Percentiles rank a stretch among this genome's conserved stretches.
phyloP scores from a whole-genome alignment of 176 grass and related monocot genomes.

The Tillandsia fasciculata region DNA sequence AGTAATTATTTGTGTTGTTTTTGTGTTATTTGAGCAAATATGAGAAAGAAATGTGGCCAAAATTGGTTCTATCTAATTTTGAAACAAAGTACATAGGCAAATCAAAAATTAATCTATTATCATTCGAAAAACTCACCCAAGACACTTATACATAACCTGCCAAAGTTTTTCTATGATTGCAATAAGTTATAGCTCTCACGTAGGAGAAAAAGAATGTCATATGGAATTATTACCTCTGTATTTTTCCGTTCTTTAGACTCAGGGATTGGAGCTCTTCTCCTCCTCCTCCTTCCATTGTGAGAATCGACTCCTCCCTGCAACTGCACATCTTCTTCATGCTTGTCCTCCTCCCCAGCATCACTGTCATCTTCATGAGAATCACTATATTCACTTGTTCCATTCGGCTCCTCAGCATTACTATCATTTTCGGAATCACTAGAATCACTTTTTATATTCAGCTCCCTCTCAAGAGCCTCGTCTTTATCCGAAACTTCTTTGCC shows the following conservation, averaged over 20 bases:
- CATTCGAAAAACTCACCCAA: too few species aligned
- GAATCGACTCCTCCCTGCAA: conserved; percentile 64
- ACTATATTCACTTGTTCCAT: conserved; percentile 27
- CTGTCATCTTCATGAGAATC: conserved; percentile 38
- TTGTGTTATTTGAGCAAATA: too few species aligned
- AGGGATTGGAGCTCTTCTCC: conserved; percentile 71
- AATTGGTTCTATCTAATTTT: too few species aligned
- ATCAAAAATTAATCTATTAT: too few species aligned
- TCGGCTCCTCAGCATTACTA: conserved; percentile 19
- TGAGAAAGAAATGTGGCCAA: too few species aligned
- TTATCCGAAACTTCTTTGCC: conserved; percentile 1
- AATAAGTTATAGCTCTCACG: neutral
- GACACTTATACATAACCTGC: too few species aligned
- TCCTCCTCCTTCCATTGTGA: conserved; percentile 53
- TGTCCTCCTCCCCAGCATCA: conserved; percentile 32
- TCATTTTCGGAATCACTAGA: conserved; percentile 27
- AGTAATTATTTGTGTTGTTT: too few species aligned
- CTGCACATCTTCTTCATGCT: conserved; percentile 25
- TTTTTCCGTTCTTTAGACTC: conserved; percentile 50
- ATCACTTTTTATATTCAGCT: neutral
- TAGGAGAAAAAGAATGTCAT: neutral
- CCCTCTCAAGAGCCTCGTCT: neutral
- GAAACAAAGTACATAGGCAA: too few species aligned
- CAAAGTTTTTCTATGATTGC: too few species aligned
- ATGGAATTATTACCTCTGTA: conserved; percentile 15